Evolutionary conservation across 257 asterid species (phyloP).

Genomic region (Solanum dulcamara): DNA sequence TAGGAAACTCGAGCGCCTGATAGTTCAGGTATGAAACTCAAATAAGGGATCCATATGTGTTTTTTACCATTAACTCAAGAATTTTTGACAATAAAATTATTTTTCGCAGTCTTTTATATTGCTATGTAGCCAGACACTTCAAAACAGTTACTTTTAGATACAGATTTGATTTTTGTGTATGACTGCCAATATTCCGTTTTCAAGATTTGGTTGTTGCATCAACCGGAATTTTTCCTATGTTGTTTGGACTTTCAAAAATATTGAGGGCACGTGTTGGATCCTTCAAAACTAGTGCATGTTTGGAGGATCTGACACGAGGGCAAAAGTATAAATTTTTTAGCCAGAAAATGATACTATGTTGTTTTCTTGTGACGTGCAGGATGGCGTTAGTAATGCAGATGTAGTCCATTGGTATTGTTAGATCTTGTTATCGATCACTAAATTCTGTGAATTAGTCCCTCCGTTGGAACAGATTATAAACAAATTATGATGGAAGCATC

Average conservation of each 20-base stretch:
- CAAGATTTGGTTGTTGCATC: not conserved
- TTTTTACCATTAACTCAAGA: not conserved
- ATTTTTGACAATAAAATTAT: not conserved
- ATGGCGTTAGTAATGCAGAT: not conserved
- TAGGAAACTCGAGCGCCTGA: no score
- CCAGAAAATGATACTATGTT: not conserved
- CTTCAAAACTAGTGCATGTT: not conserved
- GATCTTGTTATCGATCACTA: not conserved
- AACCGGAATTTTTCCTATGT: not conserved
- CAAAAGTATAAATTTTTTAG: not conserved
- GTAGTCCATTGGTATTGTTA: not conserved
- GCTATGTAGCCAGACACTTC: not conserved
- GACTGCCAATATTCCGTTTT: not conserved
- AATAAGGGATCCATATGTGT: not conserved
- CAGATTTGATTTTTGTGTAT: not conserved
- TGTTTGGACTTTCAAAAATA: not conserved
- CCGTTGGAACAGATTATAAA: not conserved
- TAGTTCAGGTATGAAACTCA: not conserved
- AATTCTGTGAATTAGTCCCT: not conserved
- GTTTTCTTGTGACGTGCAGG: not conserved
- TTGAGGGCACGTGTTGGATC: not conserved
- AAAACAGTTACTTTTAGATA: not conserved
- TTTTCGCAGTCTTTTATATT: not conserved
- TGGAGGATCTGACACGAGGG: not conserved
- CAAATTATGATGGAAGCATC: conserved; percentile 18